Percentiles rank a stretch among this genome's conserved stretches.
Conservation (phyloP, 2,329 filamentous ascomycete genomes). For the Colletotrichum lupini region DNA sequence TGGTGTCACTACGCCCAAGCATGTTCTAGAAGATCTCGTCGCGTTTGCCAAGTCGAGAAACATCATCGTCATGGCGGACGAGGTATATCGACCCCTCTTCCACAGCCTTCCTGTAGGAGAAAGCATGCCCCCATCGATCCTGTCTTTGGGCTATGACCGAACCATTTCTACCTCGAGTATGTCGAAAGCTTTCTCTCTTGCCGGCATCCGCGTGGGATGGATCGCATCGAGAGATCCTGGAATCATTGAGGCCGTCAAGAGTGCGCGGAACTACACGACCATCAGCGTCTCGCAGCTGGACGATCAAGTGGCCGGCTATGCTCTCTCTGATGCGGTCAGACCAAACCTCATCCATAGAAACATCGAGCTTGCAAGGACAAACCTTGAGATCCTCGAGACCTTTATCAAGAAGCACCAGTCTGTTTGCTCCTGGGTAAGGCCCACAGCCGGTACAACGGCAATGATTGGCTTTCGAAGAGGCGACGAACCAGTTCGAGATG, state of each 20-base stretch:
- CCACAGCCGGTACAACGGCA: slow-evolving; percentile 82
- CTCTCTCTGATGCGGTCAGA: slow-evolving; percentile 64
- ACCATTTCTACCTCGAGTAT: slow-evolving; percentile 84
- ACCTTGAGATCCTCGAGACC: slow-evolving; percentile 71
- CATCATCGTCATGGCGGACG: slow-evolving; percentile 78
- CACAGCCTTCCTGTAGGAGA: slow-evolving; percentile 67
- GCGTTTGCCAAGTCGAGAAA: slow-evolving; percentile 69
- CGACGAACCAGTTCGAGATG: slow-evolving; percentile 74
- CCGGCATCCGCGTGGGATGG: slow-evolving; percentile 86
- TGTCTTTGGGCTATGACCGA: slow-evolving; percentile 78
- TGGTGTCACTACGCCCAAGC: slow-evolving; percentile 73
- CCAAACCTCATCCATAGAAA: slow-evolving; percentile 65
- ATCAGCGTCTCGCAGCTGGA: slow-evolving; percentile 86
- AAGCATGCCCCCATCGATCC: slow-evolving; percentile 70
- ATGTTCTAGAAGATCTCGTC: slow-evolving; percentile 70
- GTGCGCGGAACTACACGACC: slow-evolving; percentile 82
- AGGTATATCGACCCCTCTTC: slow-evolving; percentile 87
- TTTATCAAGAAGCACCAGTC: slow-evolving; percentile 74
- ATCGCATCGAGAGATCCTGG: slow-evolving; percentile 72
- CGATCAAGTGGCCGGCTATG: slow-evolving; percentile 80
- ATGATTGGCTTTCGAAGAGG: slow-evolving; percentile 76
- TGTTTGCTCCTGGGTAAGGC: slow-evolving; percentile 77
- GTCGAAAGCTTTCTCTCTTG: slow-evolving; percentile 86
- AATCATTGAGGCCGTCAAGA: slow-evolving; percentile 72
- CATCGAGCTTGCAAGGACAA: slow-evolving; percentile 73